Evolutionary conservation across 371 early-diverging fungal species (phyloP).

Genomic region (Zopfochytrium polystomum): DNA sequence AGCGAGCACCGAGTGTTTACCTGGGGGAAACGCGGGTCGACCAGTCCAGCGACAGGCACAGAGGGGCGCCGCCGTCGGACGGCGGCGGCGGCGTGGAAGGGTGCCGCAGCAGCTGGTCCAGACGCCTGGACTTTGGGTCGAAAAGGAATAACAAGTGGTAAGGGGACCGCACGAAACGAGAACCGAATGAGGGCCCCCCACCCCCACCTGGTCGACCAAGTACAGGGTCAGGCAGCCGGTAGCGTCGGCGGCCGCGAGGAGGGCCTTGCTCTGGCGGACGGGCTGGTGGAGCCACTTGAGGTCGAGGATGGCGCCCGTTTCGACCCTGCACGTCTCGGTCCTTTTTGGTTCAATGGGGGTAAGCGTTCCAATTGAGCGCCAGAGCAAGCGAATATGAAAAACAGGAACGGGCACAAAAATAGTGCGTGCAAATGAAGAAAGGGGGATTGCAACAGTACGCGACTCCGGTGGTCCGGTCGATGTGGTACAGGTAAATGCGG

Average conservation of each 20-base stretch:
- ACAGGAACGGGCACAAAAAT: no score
- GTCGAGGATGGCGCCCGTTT: constrained; percentile 75
- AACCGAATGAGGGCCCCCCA: not conserved
- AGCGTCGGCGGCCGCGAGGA: constrained; percentile 63
- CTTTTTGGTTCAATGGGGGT: no score
- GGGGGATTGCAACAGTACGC: no score
- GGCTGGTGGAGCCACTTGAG: constrained; percentile 68
- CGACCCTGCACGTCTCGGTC: constrained; percentile 32
- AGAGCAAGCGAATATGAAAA: not conserved
- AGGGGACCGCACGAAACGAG: no score
- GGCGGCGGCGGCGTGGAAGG: constrained; percentile 41
- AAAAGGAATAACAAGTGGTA: not conserved
- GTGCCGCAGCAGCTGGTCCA: constrained; percentile 3
- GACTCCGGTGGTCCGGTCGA: no score
- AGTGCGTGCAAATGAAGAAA: no score
- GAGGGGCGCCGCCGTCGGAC: constrained; percentile 48
- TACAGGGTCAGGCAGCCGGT: constrained; percentile 57
- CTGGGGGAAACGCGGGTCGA: constrained; percentile 55
- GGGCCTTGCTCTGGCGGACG: constrained; percentile 32
- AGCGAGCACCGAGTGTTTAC: no score
- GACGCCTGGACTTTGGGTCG: not conserved
- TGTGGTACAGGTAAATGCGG: not conserved
- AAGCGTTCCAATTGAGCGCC: no score
- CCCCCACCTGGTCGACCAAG: constrained; percentile 31
- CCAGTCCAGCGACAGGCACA: constrained; percentile 91